Evolutionary conservation across 2,329 filamentous ascomycete species (phyloP), one percentile per base, ranked within the genome.

Genomic region (Nigrospora oryzae): DNA sequence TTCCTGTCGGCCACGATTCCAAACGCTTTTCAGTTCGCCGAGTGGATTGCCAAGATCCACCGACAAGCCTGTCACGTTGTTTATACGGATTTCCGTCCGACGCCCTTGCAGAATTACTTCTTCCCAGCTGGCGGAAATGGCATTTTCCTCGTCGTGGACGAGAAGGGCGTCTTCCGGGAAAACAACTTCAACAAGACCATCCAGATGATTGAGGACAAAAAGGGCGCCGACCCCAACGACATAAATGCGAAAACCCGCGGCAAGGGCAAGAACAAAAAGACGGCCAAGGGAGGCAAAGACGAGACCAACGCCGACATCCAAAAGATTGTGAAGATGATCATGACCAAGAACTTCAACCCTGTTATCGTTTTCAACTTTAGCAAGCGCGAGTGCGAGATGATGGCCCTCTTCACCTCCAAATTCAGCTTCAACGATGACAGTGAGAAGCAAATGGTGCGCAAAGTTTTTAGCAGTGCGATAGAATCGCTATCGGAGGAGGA

Each of bases 341-440:
- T 98, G 84, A 77, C 88, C 67, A 95, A 90, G 70, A 93, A 86
- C 61, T 94, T 93, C 68, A 96, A 98, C 59, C 93, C 93, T 0
- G 93, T 97, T 56, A 98, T 98, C 61, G 89, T 98, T 35, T 98
- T 98, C 78, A 97, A 91, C 66, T 98, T 98, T 71, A 96, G 90
- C 75, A 98, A 98, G 71, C 79, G 91, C 53, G 91, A 97, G 58
- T 96, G 91, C 62, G 93, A 98, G 68, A 82, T 83, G 50, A 83
- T 93, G 64, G 93, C 93, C 2, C 72, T 98, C 39, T 80, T 89
- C 54, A 90, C 96, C 69, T 91, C 83, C 43, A 79, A 81, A 49
- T 78, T 97, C 59, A 83, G 87, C 39, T 96, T 98, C 77, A 98
- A 98, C 68, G 89, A 95, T 53, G 89, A 95, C 17, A 90, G 88